Base-by-base conservation (phyloP, 495 filamentous ascomycete genomes). In the Halenospora varia region DNA sequence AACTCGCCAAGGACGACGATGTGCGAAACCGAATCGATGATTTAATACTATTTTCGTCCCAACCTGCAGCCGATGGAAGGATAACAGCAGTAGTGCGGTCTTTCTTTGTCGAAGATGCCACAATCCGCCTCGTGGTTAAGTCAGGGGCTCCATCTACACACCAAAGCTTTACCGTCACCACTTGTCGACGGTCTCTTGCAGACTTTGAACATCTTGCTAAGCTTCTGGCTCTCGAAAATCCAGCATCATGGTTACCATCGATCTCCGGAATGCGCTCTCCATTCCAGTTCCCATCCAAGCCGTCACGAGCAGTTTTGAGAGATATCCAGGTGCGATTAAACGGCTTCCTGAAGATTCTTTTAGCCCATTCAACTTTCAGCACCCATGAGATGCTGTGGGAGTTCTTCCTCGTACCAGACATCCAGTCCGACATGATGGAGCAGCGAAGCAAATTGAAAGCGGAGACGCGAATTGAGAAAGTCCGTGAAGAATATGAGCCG, bases 331-430 rank as follows among this genome's bases (percentile, higher is more conserved):
- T 92, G 46, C 86, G 87, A 25, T 83, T 96, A 8, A 91, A 97
- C 71, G 82, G 82, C 29, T 96, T 97, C 64, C 72, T 99, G 55
- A 87, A 88, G 46, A 88, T 91, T 8, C 78, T 99, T 20, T 77
- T 99, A 26, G 76, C 82, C 0, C 95, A 99, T 66, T 88, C 95
- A 2, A 97, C 94, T 3, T 97, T 99, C 69, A 84, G 90, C 0
- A 97, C 89, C 0, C 95, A 97, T 66, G 95, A 99, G 74, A 89
- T 97, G 80, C 77, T 99, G 6, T 99, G 95, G 95, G 95, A 99
- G 64, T 99, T 99, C 73, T 96, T 99, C 71, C 81, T 99, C 1
- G 93, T 97, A 15, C 95, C 95, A 1, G 95, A 99, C 55, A 80
- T 97, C 18, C 91, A 96, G 63, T 81, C 89, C 2, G 84, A 92